Conservation (phyloP, 192 early-diverging fungal genomes). For the Coemansia sp. region DNA sequence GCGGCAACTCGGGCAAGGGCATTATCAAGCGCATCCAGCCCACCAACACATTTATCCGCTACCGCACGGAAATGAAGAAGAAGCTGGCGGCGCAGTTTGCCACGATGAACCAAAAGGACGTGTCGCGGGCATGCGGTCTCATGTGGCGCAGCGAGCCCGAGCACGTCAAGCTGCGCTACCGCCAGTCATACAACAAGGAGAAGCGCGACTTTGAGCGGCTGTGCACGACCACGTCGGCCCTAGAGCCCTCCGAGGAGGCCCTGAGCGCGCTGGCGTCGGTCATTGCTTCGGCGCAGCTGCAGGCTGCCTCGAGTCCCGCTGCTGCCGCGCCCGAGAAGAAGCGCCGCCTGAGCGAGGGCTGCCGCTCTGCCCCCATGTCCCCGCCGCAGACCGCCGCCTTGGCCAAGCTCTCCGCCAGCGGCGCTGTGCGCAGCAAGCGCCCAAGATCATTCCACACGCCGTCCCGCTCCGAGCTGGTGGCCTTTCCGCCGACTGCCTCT, state of each 20-base stretch:
- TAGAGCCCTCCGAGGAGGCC: constrained; percentile 44
- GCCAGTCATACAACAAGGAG: constrained; percentile 53
- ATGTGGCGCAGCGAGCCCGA: constrained; percentile 55
- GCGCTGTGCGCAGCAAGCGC: constrained; percentile 31
- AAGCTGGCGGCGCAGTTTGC: constrained; percentile 48
- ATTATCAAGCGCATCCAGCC: constrained; percentile 53
- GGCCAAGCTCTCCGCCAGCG: not conserved
- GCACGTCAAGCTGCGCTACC: constrained; percentile 53
- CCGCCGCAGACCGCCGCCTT: constrained; percentile 25
- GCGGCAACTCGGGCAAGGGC: constrained; percentile 37
- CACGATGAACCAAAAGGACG: constrained; percentile 51
- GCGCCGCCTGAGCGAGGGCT: constrained; percentile 38
- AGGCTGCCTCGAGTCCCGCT: constrained; percentile 1
- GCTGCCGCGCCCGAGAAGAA: constrained; percentile 21
- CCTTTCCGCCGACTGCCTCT: constrained; percentile 2
- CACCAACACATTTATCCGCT: constrained; percentile 55
- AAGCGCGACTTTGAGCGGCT: constrained; percentile 53
- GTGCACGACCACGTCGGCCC: constrained; percentile 38
- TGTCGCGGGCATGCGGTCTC: constrained; percentile 52
- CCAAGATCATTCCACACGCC: constrained; percentile 32
- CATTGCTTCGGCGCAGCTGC: constrained; percentile 18
- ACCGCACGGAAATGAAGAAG: constrained; percentile 54
- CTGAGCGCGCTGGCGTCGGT: constrained; percentile 38
- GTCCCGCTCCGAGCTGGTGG: constrained; percentile 16
- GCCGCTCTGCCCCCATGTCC: constrained; percentile 42